Evolutionary conservation across 495 filamentous ascomycete species (phyloP), one percentile per base, ranked within the genome.

Genomic region (Penicillium atrosanguineum): DNA sequence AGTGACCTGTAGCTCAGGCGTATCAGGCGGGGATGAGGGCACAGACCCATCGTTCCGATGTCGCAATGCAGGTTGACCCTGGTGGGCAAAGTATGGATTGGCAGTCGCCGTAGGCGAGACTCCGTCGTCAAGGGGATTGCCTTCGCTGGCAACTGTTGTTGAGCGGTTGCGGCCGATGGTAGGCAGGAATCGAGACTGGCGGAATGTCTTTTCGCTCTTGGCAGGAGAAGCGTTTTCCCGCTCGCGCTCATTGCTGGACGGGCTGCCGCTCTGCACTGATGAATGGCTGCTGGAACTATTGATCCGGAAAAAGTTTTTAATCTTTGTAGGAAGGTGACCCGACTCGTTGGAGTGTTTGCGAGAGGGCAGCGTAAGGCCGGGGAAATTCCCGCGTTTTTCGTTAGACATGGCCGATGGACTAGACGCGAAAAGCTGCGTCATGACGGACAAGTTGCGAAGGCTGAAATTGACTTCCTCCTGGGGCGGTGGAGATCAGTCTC

Each of bases 241-340:
- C 61, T 79, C 80, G 48, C 71, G 76, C 25, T 69, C 73, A 44
- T 63, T 60, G 50, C 67, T 62, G 61, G 66, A 69, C 38, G 56
- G 55, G 65, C 71, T 72, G 60, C 56, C 66, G 57, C 55, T 62
- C 64, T 69, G 64, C 53, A 69, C 71, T 48, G 70, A 76, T 53
- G 72, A 71, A 57, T 80, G 82, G 67, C 72, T 84, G 57, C 76
- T 72, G 36, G 79, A 77, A 61, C 78, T 88, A 70, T 88, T 96
- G 75, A 97, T 96, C 63, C 94, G 90, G 78, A 98, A 98, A 78
- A 97, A 97, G 69, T 93, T 95, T 82, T 88, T 95, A 70, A 98
- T 83, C 69, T 87, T 91, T 67, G 92, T 88, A 31, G 87, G 90
- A 61, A 96, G 84, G 62, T 94, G 89, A 69, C 70, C 69, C 3